Base-by-base conservation (phyloP, 768 basidiomycete species). In the Calocybe indica region DNA sequence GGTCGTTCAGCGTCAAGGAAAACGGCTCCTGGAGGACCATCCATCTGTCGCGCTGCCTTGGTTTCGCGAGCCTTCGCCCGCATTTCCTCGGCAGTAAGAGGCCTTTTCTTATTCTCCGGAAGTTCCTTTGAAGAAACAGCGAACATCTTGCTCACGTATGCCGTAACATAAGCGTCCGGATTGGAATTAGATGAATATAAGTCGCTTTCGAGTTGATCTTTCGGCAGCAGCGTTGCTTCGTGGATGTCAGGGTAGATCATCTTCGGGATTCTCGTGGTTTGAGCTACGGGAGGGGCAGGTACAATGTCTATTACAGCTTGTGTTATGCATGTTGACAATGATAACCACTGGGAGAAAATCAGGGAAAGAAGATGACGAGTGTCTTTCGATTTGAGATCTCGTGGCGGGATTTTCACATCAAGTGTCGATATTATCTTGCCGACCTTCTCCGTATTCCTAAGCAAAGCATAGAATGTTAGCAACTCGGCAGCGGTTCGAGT, bases 81-180 rank as follows among this genome's bases (percentile, higher is more conserved):
- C 80, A 94, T 82, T 58, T 95, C 88, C 33, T 94, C 92, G 0
- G 88, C 86, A 0, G 86, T 90, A 40, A 90, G 57, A 12, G 77
- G 71, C 55, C 74, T 83, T 58, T 81, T 81, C 66, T 89, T 91
- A 64, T 88, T 84, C 60, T 93, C 88, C 0, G 95, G 95, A 15
- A 99, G 69, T 41, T 93, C 87, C 47, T 79, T 79, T 14, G 64
- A 68, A n/a, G 82, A 68, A 0, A 97, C 85, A 1, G 93, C 92
- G 59, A 98, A 97, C 95, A 98, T 99, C 65, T 98, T 99, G 75
- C 91, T 95, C 40, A 97, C 88, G 64, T 93, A 96, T 5, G 85
- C 95, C 11, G 84, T 79, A 9, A 92, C 72, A 48, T 68, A 79
- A 0, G 85, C 83, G 5, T 74, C 72, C 1, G 76, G 53, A 1